Evolutionary conservation across 2,329 filamentous ascomycete species (phyloP), one percentile per base, ranked within the genome.

Genomic region (Diaporthe sp.): DNA sequence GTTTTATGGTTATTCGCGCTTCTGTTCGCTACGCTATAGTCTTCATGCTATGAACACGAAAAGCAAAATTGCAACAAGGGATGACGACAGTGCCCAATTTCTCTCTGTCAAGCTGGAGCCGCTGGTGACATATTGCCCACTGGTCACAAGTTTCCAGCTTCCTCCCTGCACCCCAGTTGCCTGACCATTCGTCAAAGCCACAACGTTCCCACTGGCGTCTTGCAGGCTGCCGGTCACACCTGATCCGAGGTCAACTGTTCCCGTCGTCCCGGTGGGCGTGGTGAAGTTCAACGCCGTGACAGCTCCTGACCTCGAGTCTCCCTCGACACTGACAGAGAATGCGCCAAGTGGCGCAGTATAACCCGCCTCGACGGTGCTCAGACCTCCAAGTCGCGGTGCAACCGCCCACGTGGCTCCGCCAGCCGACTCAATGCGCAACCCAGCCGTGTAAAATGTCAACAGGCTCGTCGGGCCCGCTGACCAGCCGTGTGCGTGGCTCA

Each of bases 361-460:
- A 1, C 74, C 74, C 3, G 66, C 50, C 25, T 61, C 71, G 22
- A 75, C 68, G 25, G 44, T 27, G 17, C 75, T 80, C 32, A 87
- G 76, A 66, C 85, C 83, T 0, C 83, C 84, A 50, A 83, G 79
- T 72, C 84, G 81, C 5, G 85, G 85, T 47, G 79, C 81, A 15
- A 86, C 79, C n/a, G 70, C 75, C 83, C 84, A 86, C 19, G 78
- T 77, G 35, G 78, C 79, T 0, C 85, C 85, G 10, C 79, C 81
- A 3, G 81, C 81, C 0, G 79, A 76, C 0, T 81, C 82, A 35
- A 87, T 76, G 68, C 80, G 80, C 30, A 88, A 77, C 0, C 87
- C 87, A 2, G 87, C 80, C n/a, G 87, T 79, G 35, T 83, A 82
- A 47, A 84, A 82, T 1, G 83, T 80, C n/a, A 84, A 72, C 7